These are phyloP conservation scores for Pichiaceae sp. DNA, from an alignment of 1,139 yeast species.

Conservation along the genomic window DNA sequence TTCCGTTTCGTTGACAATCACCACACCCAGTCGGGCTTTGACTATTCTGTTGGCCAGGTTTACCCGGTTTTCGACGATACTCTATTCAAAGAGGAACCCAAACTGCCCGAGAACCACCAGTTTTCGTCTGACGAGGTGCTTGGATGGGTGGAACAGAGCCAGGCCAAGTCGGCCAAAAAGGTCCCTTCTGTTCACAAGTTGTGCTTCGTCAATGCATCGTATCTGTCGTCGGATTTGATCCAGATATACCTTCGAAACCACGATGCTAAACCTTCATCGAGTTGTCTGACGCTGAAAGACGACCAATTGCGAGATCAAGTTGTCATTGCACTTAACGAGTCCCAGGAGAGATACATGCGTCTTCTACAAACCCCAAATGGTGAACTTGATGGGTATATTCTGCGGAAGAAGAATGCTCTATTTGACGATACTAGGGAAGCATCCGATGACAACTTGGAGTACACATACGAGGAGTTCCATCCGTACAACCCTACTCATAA, in stretches of 20 bases:
- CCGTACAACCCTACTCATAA: slow-evolving; percentile 63
- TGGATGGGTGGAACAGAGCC: slow-evolving; percentile 35
- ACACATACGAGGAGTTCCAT: slow-evolving; percentile 72
- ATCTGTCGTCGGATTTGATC: slow-evolving; percentile 71
- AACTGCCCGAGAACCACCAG: slow-evolving; percentile 8
- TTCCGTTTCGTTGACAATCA: slow-evolving; percentile 58
- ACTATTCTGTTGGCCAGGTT: slow-evolving; percentile 64
- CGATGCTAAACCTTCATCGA: slow-evolving; percentile 33
- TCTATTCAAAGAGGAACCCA: slow-evolving; percentile 30
- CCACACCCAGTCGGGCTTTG: slow-evolving; percentile 37
- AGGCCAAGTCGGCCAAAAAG: slow-evolving; percentile 28
- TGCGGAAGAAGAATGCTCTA: slow-evolving; percentile 51
- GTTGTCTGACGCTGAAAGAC: slow-evolving; percentile 18
- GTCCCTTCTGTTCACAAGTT: slow-evolving; percentile 63
- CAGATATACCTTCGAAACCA: slow-evolving; percentile 42
- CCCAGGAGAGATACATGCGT: slow-evolving; percentile 31
- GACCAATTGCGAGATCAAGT: slow-evolving; percentile 23
- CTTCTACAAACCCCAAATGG: slow-evolving; percentile 24
- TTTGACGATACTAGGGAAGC: slow-evolving; percentile 29
- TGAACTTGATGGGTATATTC: slow-evolving; percentile 51
- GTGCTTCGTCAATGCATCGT: slow-evolving; percentile 60
- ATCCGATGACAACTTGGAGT: slow-evolving; percentile 32
- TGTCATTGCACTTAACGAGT: slow-evolving; percentile 37
- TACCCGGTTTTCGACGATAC: slow-evolving; percentile 53
- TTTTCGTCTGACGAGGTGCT: slow-evolving; percentile 32